These are phyloP conservation scores for Scutellaria galericulata DNA, from an alignment of 257 asterid genomes.

Conservation along the genomic window DNA sequence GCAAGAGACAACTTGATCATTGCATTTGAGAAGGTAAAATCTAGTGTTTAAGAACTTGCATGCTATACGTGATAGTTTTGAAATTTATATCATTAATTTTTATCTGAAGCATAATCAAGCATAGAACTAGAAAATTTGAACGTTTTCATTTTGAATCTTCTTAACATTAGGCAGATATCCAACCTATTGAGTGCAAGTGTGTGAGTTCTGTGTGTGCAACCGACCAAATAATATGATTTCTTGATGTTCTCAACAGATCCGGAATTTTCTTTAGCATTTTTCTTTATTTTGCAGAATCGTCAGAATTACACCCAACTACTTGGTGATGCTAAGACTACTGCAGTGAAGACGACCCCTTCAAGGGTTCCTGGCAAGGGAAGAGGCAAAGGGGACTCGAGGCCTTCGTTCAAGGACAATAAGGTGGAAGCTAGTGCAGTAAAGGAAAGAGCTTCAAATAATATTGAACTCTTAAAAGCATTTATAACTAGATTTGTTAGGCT, in stretches of 20 bases:
- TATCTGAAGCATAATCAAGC: not conserved
- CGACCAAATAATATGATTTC: not conserved
- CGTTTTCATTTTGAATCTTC: not conserved
- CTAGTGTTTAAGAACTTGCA: constrained; percentile 2
- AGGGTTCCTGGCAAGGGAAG: constrained; percentile 61
- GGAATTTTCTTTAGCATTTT: constrained; percentile 16
- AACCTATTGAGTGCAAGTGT: not conserved
- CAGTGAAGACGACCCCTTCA: constrained; percentile 47
- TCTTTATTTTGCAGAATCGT: constrained; percentile 69
- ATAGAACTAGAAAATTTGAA: not conserved
- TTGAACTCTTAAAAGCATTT: constrained; percentile 63
- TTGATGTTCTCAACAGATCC: not conserved
- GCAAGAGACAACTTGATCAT: constrained; percentile 92
- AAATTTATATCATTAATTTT: not conserved
- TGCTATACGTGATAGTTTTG: not conserved
- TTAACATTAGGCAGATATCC: not conserved
- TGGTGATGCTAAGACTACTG: constrained; percentile 62
- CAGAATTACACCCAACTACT: constrained; percentile 58
- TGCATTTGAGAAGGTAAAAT: constrained; percentile 93
- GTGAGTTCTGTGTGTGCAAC: constrained; percentile 4
- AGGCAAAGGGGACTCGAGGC: constrained; percentile 66
- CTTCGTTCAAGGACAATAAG: constrained; percentile 49
- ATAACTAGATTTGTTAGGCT: constrained; percentile 74
- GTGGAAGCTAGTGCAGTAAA: constrained; percentile 47
- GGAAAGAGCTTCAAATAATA: constrained; percentile 49